Percentiles rank a stretch among this genome's conserved stretches.
Conservation (phyloP, 2,329 filamentous ascomycete species). For the Botrytis byssoidea region DNA sequence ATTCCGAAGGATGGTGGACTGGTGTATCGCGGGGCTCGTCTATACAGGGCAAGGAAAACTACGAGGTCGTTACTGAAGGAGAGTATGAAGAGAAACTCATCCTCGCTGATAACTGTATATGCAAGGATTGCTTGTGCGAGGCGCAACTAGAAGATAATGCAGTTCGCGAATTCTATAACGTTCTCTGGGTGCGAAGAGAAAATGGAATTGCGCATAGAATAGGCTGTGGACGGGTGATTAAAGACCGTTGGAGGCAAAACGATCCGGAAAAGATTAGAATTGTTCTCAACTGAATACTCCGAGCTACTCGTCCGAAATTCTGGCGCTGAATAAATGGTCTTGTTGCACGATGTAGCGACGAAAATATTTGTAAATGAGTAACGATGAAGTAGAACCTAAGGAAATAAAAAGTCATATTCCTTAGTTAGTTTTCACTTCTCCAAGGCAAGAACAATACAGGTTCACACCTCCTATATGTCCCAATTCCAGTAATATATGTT, state of each 20-base stretch:
- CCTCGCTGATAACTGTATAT: neutral
- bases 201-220: neutral
- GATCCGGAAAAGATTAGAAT: neutral
- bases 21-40: too few relatives aligned
- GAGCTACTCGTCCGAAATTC: neutral
- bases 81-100: neutral
- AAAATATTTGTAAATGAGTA: neutral
- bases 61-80: neutral
- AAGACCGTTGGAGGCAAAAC: neutral
- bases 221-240: neutral
- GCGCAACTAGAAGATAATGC: neutral
- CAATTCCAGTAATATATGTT: neutral
- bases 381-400: neutral
- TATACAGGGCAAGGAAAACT: too few relatives aligned
- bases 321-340: neutral
- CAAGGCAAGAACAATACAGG: neutral
- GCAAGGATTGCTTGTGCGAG: too few relatives aligned
- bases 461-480: neutral
- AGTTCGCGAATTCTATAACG: neutral
- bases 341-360: neutral
- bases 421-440: too few relatives aligned
- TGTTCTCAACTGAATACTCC: neutral
- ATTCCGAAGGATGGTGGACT: neutral
- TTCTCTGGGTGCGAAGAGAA: neutral
- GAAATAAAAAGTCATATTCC: too few relatives aligned